Evolutionary conservation across 352 stramenopile genomes (phyloP), one percentile per base, ranked within the genome.

Genomic region (Achlya hypogyna): DNA sequence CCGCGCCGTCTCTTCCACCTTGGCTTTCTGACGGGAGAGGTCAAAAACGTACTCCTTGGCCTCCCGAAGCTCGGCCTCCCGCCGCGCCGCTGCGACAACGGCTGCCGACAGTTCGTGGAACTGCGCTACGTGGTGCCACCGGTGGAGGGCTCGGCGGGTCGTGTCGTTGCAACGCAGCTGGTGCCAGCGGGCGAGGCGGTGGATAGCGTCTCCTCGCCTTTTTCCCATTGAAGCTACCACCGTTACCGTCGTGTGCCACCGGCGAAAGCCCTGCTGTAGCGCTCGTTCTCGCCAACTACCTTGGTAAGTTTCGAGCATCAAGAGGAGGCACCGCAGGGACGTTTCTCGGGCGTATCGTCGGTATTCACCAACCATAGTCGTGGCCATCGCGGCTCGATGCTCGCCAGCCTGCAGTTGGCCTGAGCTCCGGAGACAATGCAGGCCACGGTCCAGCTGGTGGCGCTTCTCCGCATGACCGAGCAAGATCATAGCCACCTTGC

Each of bases 1-100:
- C 51, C 79, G 62, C 10, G 87, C 70, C 42, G 87, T 83, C 12
- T 89, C 81, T 60, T 86, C 79, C 4, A 87, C 35, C 49, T 79
- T 79, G 6, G 73, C 78, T 62, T 89, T 89, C 5, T 79, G 78
- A 4, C 77, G 71, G 2, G 82, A 86, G 40, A 91, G 69, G 1
- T 76, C 79, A 53, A 91, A 89, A 1, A 91, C 74, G 31, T 79
- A 91, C 52, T 89, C 82, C 56, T 91, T 91, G 4, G 82, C 81
- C 51, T 89, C 78, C 2, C 53, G 29, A 32, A 89, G 69, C 32
- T 73, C 75, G 0, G 42, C 6, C 22, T 20, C 34, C 5, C 58
- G 34, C 2, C n/a, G 14, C 16, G 59, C 22, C 42, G 59, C 59
- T 18, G 59, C 22, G 2, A 18, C 47, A 14, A 66, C 29, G 28